Conservation (phyloP, 257 asterid species). For the Dorcoceras hygrometricum region DNA sequence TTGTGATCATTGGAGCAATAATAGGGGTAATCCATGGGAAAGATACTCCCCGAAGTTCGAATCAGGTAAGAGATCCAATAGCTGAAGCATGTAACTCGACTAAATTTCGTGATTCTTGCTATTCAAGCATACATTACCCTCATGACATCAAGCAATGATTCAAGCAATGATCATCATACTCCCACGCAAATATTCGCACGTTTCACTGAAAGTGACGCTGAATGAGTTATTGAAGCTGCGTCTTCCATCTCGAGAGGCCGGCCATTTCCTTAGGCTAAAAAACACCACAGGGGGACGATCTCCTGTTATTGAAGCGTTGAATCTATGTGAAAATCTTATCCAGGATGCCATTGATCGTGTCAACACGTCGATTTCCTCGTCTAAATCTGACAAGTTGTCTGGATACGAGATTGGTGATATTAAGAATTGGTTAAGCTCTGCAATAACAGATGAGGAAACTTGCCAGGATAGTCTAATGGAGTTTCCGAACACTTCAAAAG, state of each 20-base stretch:
- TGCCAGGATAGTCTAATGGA: constrained; percentile 28
- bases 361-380: constrained; percentile 23
- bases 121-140: constrained; percentile 31
- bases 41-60: background rate
- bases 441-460: constrained; percentile 31
- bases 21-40: constrained; percentile 20
- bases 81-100: constrained; percentile 25
- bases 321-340: constrained; percentile 19
- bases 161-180: background rate
- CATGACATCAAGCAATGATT: constrained; percentile 14
- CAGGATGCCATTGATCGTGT: constrained; percentile 28
- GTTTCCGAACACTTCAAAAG: constrained; percentile 21
- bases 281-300: background rate
- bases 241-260: constrained; percentile 19
- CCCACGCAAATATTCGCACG: constrained; percentile 24
- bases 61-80: constrained; percentile 9
- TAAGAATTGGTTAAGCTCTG: constrained; percentile 36
- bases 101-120: constrained; percentile 33
- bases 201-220: constrained; percentile 27
- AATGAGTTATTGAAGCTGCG: constrained; percentile 22
- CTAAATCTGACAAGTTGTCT: background rate
- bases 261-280: background rate
- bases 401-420: constrained; percentile 17
- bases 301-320: constrained; percentile 13
- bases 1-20: constrained; percentile 21